Evolutionary conservation across 2,329 filamentous ascomycete genomes (phyloP).

Genomic region (Colletotrichum navitas): DNA sequence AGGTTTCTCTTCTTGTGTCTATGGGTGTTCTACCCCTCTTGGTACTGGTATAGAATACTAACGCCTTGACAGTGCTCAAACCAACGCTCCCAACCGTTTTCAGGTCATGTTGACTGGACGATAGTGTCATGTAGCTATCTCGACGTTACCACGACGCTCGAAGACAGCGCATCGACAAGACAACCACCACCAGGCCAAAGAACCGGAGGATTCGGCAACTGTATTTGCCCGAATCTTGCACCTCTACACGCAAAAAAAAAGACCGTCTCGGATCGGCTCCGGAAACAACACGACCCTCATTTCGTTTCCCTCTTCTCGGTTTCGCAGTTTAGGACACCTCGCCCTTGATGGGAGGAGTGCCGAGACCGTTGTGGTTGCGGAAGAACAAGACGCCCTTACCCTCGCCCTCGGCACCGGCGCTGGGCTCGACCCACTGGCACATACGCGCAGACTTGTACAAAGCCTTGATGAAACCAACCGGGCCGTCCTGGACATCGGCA

Average conservation of each 20-base stretch:
- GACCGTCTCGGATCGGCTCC: constrained; percentile 23
- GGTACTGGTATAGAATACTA: constrained; percentile 35
- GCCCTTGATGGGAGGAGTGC: constrained; percentile 58
- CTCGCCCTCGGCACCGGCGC: constrained; percentile 81
- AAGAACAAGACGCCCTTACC: constrained; percentile 91
- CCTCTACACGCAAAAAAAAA: constrained; percentile 26
- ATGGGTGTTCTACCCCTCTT: constrained; percentile 22
- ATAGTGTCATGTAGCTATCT: constrained; percentile 4
- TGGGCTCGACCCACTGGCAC: constrained; percentile 99
- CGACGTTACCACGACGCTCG: constrained; percentile 7
- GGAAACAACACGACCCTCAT: constrained; percentile 13
- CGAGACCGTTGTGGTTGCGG: constrained; percentile 92
- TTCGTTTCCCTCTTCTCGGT: background rate
- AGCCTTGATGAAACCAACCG: constrained; percentile 85
- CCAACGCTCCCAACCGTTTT: constrained; percentile 15
- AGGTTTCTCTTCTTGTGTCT: constrained; percentile 31
- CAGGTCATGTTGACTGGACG: background rate
- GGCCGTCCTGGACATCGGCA: constrained; percentile 80
- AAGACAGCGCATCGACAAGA: constrained; percentile 27
- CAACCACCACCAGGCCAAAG: constrained; percentile 2
- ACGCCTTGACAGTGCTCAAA: constrained; percentile 27
- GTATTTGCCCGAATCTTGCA: background rate
- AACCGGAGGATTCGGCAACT: background rate
- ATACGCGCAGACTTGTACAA: constrained; percentile 84
- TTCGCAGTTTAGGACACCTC: constrained; percentile 10